Evolutionary conservation across 2,329 filamentous ascomycete genomes (phyloP).

Genomic region (Aspergillus fijiensis): DNA sequence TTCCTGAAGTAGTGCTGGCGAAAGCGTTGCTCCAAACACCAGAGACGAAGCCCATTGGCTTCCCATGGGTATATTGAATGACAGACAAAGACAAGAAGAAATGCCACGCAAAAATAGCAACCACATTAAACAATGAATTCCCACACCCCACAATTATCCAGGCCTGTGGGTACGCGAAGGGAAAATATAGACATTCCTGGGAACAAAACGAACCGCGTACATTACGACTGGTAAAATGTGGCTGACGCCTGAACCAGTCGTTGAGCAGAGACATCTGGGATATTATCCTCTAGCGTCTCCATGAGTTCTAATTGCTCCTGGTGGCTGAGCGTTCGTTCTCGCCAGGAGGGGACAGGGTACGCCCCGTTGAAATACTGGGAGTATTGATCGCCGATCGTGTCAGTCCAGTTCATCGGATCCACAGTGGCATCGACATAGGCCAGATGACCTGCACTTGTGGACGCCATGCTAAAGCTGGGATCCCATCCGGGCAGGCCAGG

Average conservation of each 20-base stretch:
- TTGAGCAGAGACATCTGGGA: slow-evolving; percentile 46
- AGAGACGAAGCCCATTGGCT: slow-evolving; percentile 6
- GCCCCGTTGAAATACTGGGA: slow-evolving; percentile 50
- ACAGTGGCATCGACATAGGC: slow-evolving; percentile 36
- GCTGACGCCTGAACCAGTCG: slow-evolving; percentile 41
- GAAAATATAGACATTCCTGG: background rate
- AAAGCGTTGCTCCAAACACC: slow-evolving; percentile 12
- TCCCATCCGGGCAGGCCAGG: slow-evolving; percentile 45
- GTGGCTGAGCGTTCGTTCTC: slow-evolving; percentile 69
- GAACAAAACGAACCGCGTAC: background rate
- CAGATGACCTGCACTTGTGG: slow-evolving; percentile 37
- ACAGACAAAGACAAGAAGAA: slow-evolving; percentile 4
- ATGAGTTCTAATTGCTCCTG: slow-evolving; percentile 82
- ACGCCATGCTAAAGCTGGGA: slow-evolving; percentile 39
- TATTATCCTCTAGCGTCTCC: slow-evolving; percentile 68
- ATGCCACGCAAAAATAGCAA: background rate
- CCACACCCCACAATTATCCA: background rate
- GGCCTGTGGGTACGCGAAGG: background rate
- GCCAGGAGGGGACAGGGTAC: slow-evolving; percentile 49
- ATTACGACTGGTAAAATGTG: slow-evolving; percentile 42
- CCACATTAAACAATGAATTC: background rate
- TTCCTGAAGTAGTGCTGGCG: background rate
- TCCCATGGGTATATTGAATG: slow-evolving; percentile 14
- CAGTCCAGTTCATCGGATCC: slow-evolving; percentile 45
- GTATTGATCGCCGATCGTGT: slow-evolving; percentile 47